A percentile compares a stretch with the other conserved stretches of the same genome.
Conservation (phyloP, 352 stramenopile species). For the Pythium rhizo-oryzae region DNA sequence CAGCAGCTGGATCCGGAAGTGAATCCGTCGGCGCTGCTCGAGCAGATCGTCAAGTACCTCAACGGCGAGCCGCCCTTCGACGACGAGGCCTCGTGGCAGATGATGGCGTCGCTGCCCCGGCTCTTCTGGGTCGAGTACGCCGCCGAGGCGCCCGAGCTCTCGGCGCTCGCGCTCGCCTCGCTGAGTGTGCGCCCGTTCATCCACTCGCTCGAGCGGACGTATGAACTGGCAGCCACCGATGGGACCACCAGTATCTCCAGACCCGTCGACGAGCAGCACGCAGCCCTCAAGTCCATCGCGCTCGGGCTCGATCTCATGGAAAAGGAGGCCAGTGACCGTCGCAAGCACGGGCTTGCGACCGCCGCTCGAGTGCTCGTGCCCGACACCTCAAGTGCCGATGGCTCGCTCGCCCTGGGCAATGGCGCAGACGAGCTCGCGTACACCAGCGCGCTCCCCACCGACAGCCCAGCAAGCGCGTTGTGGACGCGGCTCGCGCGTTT, state of each 20-base stretch:
- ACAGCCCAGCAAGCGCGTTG: not conserved
- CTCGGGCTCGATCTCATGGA: not conserved
- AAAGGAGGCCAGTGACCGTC: not conserved
- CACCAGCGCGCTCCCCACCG: not conserved
- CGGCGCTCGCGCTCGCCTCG: constrained; percentile 37
- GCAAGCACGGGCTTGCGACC: not conserved
- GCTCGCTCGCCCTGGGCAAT: not conserved
- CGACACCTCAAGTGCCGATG: not conserved
- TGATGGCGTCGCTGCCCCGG: constrained; percentile 43
- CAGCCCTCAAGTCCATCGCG: not conserved
- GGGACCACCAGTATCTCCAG: too few species aligned
- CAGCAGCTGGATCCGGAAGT: constrained; percentile 19
- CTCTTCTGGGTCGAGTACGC: constrained; percentile 52
- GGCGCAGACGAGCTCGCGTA: not conserved
- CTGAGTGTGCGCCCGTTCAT: constrained; percentile 36
- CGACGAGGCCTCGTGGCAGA: constrained; percentile 42
- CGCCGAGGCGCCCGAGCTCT: constrained; percentile 35
- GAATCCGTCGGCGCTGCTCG: constrained; percentile 31
- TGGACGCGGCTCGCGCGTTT: not conserved
- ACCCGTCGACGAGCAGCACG: not conserved
- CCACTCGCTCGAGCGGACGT: constrained; percentile 28
- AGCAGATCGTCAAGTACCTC: constrained; percentile 44
- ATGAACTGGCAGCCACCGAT: too few species aligned
- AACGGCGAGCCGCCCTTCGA: constrained; percentile 42
- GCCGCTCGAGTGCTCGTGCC: not conserved